Evolutionary conservation across 352 stramenopile species (phyloP), one percentile per base, ranked within the genome.

Genomic region (Pythium sukuiense): DNA sequence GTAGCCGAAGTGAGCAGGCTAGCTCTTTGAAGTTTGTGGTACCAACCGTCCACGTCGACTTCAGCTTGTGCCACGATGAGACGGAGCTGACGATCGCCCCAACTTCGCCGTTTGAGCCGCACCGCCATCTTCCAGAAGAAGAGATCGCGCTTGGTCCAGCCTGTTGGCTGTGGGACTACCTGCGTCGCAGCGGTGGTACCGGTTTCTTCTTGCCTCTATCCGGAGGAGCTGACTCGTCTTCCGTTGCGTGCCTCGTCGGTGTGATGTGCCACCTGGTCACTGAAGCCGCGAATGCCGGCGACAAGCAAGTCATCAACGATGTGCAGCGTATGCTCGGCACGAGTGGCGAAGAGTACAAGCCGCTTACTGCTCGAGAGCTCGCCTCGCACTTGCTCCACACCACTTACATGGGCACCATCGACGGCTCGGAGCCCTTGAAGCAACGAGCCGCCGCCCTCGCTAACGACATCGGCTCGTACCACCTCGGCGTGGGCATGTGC

Each of bases 161-260:
- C 3, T 99, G 97, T 76, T 99, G 97, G 97, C 76, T 99, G 39
- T 99, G 97, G 97, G 97, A 99, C 79, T 99, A 99, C 76, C 68
- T 99, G 53, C 89, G 97, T 56, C 84, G 97, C 46, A 93, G 73
- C 80, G 88, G 72, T 9, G 83, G 83, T 8, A 78, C 70, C 13
- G 85, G 85, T 0, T 99, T 98, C 74, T 98, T 99, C 59, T 80
- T 99, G 55, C 97, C 97, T 20, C 85, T 99, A 24, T 98, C 90
- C 37, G 97, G 97, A 43, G 97, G 97, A 55, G 97, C 97, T 1
- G 97, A 99, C 76, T 98, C 92, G 27, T 97, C 92, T 4, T 97
- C 94, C 20, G 97, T 99, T 5, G 96, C 96, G 6, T 93, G 91
- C 43, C 99, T 99, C 69, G 97, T 99, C 8, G 96, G 96, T 32